Percentiles rank a stretch among this genome's conserved stretches.
Evolutionary conservation across 352 stramenopile species (phyloP).

Genomic region (Thraustochytrium sp.): DNA sequence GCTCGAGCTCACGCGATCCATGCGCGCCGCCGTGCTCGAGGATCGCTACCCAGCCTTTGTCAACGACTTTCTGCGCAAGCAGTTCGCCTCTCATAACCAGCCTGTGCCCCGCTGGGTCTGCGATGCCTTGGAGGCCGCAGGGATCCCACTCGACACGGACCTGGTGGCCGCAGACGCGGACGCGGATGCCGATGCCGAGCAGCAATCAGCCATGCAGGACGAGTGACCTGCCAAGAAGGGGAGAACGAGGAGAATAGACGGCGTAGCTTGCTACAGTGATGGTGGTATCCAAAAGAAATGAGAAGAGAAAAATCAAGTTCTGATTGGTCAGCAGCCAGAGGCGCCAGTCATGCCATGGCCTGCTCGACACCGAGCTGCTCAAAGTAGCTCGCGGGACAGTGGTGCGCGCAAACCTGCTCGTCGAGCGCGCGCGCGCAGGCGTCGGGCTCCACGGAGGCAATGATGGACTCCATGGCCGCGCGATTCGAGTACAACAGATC

Average conservation of each 20-base stretch:
- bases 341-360: too few relatives aligned
- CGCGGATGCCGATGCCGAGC: not conserved
- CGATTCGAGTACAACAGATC: constrained; percentile 3
- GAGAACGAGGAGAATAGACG: too few relatives aligned
- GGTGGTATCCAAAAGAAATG: too few relatives aligned
- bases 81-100: constrained; percentile 56
- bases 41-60: constrained; percentile 66
- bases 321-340: too few relatives aligned
- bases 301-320: too few relatives aligned
- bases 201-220: not conserved
- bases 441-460: too few relatives aligned
- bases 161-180: not conserved
- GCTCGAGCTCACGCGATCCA: constrained; percentile 64
- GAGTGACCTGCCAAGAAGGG: too few relatives aligned
- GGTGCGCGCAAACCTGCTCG: not conserved
- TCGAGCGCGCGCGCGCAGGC: not conserved
- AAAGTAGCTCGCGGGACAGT: too few relatives aligned
- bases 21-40: constrained; percentile 69
- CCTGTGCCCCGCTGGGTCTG: constrained; percentile 59
- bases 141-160: constrained; percentile 50
- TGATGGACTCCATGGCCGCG: not conserved
- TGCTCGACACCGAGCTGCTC: too few relatives aligned
- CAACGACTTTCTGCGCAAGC: constrained; percentile 65
- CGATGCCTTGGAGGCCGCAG: constrained; percentile 61
- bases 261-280: too few relatives aligned